phyloP scores from a whole-genome alignment of 2,329 filamentous ascomycete genomes.

The Sordariomycetes sp. region DNA sequence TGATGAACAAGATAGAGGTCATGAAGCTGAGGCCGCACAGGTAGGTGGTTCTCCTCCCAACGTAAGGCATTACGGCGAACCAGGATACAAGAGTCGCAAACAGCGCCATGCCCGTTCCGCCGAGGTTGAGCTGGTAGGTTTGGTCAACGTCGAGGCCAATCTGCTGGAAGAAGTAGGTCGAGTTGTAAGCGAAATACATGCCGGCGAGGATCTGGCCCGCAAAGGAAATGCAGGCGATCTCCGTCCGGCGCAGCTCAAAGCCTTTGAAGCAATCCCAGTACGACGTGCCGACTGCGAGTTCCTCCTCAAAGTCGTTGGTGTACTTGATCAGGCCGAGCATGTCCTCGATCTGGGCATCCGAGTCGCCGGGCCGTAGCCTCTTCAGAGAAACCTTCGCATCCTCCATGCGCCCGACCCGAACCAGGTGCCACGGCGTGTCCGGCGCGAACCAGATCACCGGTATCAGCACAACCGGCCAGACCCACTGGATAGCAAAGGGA shows the following conservation, averaged over 20 bases:
- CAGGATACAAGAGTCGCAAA: slow-evolving; percentile 73
- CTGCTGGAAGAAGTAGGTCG: slow-evolving; percentile 51
- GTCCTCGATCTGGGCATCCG: slow-evolving; percentile 69
- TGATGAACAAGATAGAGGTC: slow-evolving; percentile 66
- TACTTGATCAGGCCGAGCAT: slow-evolving; percentile 88
- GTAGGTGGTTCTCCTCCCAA: slow-evolving; percentile 69
- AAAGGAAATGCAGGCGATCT: slow-evolving; percentile 54
- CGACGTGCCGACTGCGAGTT: slow-evolving; percentile 60
- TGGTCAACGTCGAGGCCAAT: slow-evolving; percentile 41
- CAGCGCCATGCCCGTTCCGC: slow-evolving; percentile 63
- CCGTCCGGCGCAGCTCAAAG: slow-evolving; percentile 66
- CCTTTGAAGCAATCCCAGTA: slow-evolving; percentile 82
- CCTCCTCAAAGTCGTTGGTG: slow-evolving; percentile 70
- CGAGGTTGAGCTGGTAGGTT: slow-evolving; percentile 51
- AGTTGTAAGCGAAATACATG: slow-evolving; percentile 55
- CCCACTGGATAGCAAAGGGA: slow-evolving; percentile 66
- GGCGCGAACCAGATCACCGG: slow-evolving; percentile 59
- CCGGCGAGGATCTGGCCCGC: slow-evolving; percentile 53
- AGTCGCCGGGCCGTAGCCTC: slow-evolving; percentile 50
- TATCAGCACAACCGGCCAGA: slow-evolving; percentile 61
- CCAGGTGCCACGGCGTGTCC: slow-evolving; percentile 65
- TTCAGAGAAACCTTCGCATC: slow-evolving; percentile 57
- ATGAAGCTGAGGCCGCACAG: slow-evolving; percentile 65
- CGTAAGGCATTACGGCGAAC: slow-evolving; percentile 64
- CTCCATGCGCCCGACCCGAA: slow-evolving; percentile 51